A percentile compares a stretch with the other conserved stretches of the same genome.
Evolutionary conservation across 2,329 filamentous ascomycete species (phyloP).

Genomic region (Huntiella omanensis): DNA sequence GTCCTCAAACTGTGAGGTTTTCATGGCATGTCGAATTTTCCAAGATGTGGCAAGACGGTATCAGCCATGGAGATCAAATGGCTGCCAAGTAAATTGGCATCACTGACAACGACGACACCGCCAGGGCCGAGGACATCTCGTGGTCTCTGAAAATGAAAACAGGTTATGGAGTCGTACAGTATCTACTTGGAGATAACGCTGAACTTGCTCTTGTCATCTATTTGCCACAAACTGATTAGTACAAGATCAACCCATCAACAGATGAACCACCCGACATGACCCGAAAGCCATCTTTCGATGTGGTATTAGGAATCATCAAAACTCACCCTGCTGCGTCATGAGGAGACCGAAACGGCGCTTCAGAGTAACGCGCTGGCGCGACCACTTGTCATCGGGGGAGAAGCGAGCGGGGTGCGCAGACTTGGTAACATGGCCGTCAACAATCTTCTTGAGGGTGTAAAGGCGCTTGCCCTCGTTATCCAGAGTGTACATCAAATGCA

Average conservation of each 20-base stretch:
- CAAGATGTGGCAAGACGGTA: too few relatives aligned
- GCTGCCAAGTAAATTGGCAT: neutral
- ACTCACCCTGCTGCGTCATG: constrained; percentile 54
- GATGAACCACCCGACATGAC: neutral
- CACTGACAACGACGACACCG: neutral
- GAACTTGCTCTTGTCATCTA: constrained; percentile 9
- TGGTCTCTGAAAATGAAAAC: neutral
- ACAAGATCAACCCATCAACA: neutral
- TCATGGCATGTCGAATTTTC: neutral
- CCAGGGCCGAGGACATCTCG: neutral
- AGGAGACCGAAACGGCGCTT: constrained; percentile 86
- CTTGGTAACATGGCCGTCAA: constrained; percentile 72
- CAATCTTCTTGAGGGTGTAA: constrained; percentile 90
- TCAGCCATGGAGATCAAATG: neutral
- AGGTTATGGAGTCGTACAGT: neutral
- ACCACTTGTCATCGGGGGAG: constrained; percentile 98
- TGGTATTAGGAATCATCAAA: constrained; percentile 1
- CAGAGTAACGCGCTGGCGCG: constrained; percentile 80
- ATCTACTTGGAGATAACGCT: constrained; percentile 11
- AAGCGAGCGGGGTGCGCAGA: constrained; percentile 91
- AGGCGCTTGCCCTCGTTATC: constrained; percentile 66
- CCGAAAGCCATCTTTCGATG: neutral
- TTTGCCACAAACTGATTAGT: neutral
- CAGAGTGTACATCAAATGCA: constrained; percentile 67
- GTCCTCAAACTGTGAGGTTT: neutral